Percentiles rank a stretch among this genome's conserved stretches.
phyloP scores from a whole-genome alignment of 1,284 basidiomycete species.

The Ceratorhiza oryzae-sativae region DNA sequence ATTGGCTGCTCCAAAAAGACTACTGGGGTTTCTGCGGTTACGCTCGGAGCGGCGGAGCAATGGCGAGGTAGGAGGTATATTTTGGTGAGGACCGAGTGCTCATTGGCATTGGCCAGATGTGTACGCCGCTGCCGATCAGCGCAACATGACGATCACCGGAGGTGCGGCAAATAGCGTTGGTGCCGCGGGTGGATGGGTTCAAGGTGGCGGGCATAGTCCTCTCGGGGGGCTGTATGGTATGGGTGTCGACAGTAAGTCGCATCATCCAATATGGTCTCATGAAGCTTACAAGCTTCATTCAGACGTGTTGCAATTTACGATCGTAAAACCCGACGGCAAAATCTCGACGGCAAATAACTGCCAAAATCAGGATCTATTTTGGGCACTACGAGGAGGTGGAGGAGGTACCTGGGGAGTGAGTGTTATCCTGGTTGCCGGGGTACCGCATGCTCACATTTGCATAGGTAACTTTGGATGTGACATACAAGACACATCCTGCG shows the following conservation, averaged over 20 bases:
- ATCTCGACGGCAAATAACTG: slow-evolving; percentile 24
- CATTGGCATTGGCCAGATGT: slow-evolving; percentile 21
- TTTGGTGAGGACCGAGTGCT: neutral
- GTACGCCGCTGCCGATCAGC: slow-evolving; percentile 33
- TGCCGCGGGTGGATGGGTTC: slow-evolving; percentile 40
- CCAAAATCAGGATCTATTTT: slow-evolving; percentile 39
- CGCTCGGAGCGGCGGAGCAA: slow-evolving; percentile 35
- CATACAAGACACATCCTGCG: slow-evolving; percentile 23
- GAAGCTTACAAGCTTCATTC: no score
- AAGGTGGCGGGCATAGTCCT: slow-evolving; percentile 38
- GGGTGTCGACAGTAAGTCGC: slow-evolving; percentile 40
- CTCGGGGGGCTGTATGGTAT: slow-evolving; percentile 34
- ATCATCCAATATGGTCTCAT: no score
- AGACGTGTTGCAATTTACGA: slow-evolving; percentile 38
- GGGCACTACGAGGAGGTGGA: slow-evolving; percentile 41
- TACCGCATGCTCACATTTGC: neutral
- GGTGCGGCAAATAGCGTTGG: slow-evolving; percentile 37
- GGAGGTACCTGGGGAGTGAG: slow-evolving; percentile 35
- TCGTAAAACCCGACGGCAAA: slow-evolving; percentile 32
- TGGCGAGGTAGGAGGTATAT: slow-evolving; percentile 19
- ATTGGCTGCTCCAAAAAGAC: neutral
- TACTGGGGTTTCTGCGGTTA: slow-evolving; percentile 7
- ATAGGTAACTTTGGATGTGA: neutral
- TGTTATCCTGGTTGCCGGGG: neutral
- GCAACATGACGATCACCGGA: slow-evolving; percentile 35